A percentile compares a stretch with the other conserved stretches of the same genome.
Evolutionary conservation across 768 basidiomycete species (phyloP).

Genomic region (Tylopilus rubrobrunneus): DNA sequence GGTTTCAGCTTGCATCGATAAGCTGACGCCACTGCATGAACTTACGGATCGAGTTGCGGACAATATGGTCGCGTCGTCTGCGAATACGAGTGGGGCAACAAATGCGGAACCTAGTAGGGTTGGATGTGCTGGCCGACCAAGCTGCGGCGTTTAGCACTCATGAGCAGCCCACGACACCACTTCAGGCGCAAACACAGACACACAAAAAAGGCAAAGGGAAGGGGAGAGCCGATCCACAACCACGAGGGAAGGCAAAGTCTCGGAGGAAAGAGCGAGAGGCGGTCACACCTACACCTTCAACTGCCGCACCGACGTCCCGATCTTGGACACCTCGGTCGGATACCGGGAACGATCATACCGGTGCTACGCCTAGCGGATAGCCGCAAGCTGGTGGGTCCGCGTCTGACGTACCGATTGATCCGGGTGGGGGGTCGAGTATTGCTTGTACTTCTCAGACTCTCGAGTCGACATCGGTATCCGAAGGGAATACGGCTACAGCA

Average conservation of each 20-base stretch:
- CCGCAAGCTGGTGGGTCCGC: neutral
- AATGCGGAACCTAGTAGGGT: constrained; percentile 25
- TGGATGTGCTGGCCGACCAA: constrained; percentile 75
- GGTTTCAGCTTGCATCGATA: constrained; percentile 10
- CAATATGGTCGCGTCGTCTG: neutral
- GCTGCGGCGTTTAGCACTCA: constrained; percentile 52
- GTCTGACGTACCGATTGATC: constrained; percentile 18
- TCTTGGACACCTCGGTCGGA: constrained; percentile 18
- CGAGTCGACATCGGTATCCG: constrained; percentile 4
- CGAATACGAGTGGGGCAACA: neutral
- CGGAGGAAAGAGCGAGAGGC: constrained; percentile 4
- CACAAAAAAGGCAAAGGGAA: constrained; percentile 21
- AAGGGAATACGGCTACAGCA: neutral
- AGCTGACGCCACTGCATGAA: constrained; percentile 7
- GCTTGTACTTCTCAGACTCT: neutral
- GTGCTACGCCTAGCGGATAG: neutral
- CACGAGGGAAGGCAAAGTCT: constrained; percentile 10
- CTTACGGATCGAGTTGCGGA: neutral
- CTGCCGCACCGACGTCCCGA: constrained; percentile 7
- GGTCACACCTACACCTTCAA: neutral
- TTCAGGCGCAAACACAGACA: neutral
- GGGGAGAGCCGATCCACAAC: constrained; percentile 7
- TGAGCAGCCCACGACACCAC: constrained; percentile 17
- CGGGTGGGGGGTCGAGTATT: constrained; percentile 14
- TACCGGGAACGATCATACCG: neutral